Percentiles rank a stretch among this genome's conserved stretches.
phyloP scores from a whole-genome alignment of 169 alveolate species.

The Theileria sp. region DNA sequence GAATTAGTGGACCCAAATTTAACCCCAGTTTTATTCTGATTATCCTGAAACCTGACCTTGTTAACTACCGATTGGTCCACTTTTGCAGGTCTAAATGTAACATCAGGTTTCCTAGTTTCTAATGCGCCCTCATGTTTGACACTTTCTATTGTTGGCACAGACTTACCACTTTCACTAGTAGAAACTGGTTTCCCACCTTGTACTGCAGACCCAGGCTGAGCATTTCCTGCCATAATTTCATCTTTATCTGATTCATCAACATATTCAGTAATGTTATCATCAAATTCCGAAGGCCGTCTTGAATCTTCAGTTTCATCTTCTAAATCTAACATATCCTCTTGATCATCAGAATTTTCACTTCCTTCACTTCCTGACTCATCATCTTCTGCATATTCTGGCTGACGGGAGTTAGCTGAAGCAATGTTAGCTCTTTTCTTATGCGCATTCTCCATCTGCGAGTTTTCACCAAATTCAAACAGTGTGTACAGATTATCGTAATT shows the following conservation, averaged over 20 bases:
- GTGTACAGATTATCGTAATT: slow-evolving; percentile 33
- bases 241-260: neutral
- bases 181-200: no score
- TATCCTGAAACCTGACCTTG: neutral
- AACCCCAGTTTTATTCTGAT: neutral
- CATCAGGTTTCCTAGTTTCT: neutral
- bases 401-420: neutral
- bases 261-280: neutral
- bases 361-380: neutral
- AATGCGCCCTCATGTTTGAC: neutral
- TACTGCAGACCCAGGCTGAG: neutral
- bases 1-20: neutral
- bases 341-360: neutral
- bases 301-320: neutral
- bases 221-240: neutral
- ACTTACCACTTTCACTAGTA: neutral
- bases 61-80: neutral
- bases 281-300: neutral
- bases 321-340: neutral
- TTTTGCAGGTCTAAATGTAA: neutral
- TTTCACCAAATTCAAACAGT: neutral
- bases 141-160: neutral
- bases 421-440: neutral
- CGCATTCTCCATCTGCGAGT: neutral
- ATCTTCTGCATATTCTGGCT: neutral